Base-by-base conservation (phyloP, 345 rosid genomes). In the Moringa oleifera region DNA sequence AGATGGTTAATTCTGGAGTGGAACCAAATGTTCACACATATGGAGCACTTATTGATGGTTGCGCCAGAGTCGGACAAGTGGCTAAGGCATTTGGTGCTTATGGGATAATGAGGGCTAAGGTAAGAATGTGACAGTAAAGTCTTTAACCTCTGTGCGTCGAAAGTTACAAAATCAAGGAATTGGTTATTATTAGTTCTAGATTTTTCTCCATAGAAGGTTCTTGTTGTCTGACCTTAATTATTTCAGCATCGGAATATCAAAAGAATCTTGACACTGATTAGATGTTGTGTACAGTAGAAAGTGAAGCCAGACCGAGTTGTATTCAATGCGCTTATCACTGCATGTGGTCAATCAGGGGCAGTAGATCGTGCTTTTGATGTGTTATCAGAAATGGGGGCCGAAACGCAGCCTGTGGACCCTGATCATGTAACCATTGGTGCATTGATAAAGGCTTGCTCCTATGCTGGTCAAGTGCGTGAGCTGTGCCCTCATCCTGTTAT, bases 51-150 rank as follows among this genome's bases (percentile, higher is more conserved):
- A 93, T 93, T 63, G 98, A 87, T 88, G 98, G 98, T 51, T 93
- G 98, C 80, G 98, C 85, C 37, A 85, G 78, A 79, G 94, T 85
- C 46, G 98, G 98, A 60, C 97, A 93, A 81, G 83, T 93, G 58
- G 94, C 97, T 25, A 93, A 93, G 79, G 97, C 98, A 54, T 93
- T 93, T 84, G 98, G 98, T 76, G 96, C 98, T 58, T 93, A 93
- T 71, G 98, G 98, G 18, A 85, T 93, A 76, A 67, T 93, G 87
- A 90, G 98, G 82, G 87, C 97, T 58, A 93, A 93, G 96, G 98
- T 93, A 78, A 57, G 68, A 54, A 51, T 53, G n/a, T 45, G 37
- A 23, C 45, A 36, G 24, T n/a, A 55, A 19, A 47, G 51, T 24
- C 2, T 24, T 53, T 52, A 25, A 18, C 53, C 57, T 64, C 46